Percentiles rank a stretch among this genome's conserved stretches.
Evolutionary conservation across 2,329 filamentous ascomycete genomes (phyloP).

Genomic region (Samsoniella hepiali): DNA sequence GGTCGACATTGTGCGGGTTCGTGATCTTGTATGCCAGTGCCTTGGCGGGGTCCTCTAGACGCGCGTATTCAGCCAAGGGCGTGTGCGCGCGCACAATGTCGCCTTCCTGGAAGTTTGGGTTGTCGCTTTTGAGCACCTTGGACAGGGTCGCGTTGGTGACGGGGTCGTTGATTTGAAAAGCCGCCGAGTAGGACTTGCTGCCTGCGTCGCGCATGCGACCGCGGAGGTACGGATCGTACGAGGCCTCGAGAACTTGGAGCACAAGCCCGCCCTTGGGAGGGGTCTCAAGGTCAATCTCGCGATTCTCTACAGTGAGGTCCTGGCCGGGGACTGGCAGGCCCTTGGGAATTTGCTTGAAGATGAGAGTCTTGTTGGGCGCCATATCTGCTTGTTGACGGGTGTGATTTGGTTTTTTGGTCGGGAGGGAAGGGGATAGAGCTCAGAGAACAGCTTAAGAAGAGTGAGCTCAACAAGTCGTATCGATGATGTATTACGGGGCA

Average conservation of each 20-base stretch:
- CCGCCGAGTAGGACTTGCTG: constrained; percentile 55
- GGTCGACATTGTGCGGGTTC: constrained; percentile 66
- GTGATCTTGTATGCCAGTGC: constrained; percentile 53
- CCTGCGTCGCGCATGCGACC: constrained; percentile 68
- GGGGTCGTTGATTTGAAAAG: constrained; percentile 58
- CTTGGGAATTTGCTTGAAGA: constrained; percentile 67
- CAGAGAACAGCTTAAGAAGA: background rate
- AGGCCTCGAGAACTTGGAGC: constrained; percentile 68
- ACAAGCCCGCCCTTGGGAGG: constrained; percentile 63
- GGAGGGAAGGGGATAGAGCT: background rate
- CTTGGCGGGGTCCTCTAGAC: constrained; percentile 45
- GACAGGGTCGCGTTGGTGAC: constrained; percentile 63
- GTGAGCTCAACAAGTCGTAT: background rate
- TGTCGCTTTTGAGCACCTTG: constrained; percentile 69
- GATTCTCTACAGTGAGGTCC: constrained; percentile 64
- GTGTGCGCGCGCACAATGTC: constrained; percentile 60
- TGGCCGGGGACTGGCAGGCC: constrained; percentile 67
- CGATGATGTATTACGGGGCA: constrained; percentile 1
- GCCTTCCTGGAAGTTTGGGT: constrained; percentile 58
- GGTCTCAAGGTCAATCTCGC: constrained; percentile 62
- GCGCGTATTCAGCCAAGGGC: constrained; percentile 68
- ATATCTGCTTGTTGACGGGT: constrained; percentile 24
- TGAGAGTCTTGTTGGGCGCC: constrained; percentile 65
- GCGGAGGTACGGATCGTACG: constrained; percentile 82
- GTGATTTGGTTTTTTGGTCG: too few relatives aligned